Base-by-base conservation (phyloP, 495 filamentous ascomycete species). In the Hypoxylon rickii region DNA sequence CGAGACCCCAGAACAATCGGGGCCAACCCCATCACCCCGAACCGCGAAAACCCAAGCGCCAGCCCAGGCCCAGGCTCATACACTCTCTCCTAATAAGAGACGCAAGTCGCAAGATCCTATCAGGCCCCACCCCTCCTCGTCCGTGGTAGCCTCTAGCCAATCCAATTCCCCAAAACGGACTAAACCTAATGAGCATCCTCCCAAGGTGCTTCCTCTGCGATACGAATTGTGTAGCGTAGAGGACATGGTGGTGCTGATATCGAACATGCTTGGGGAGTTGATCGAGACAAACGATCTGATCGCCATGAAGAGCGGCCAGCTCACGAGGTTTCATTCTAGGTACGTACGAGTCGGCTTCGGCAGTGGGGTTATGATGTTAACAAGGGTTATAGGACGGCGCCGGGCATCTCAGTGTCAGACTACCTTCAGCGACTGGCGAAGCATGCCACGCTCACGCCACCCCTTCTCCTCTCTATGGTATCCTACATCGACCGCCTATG, bases 401-500 rank as follows among this genome's bases (percentile, higher is more conserved):
- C 94, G 5, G 92, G 89, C 40, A 98, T 98, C 32, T 95, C 90
- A 41, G 92, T 98, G 13, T 75, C 82, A 29, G 94, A 97, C 66
- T 98, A 98, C 70, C 79, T 98, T 5, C 86, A 92, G 63, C 87
- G 94, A 48, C 79, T 98, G 13, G 92, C 94, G 8, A 92, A 91
- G 39, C 94, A 98, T 70, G 94, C 94, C 20, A 96, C 92, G 0
- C 81, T 98, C 1, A 89, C 89, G 5, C 92, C 94, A 4, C 92
- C 94, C 4, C 89, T 98, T 46, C 82, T 98, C n/a, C 81, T 98
- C n/a, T 92, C 90, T 55, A 98, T 98, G 92, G 94, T 98, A 45
- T 97, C 93, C 67, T 98, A 98, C 67, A 97, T 98, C 54, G 95
- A 98, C 70, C 86, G 89, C n/a, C 78, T 98, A 13, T 97, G 92